Evolutionary conservation across 1,284 basidiomycete genomes (phyloP).

Genomic region (Heterobasidion irregulare): DNA sequence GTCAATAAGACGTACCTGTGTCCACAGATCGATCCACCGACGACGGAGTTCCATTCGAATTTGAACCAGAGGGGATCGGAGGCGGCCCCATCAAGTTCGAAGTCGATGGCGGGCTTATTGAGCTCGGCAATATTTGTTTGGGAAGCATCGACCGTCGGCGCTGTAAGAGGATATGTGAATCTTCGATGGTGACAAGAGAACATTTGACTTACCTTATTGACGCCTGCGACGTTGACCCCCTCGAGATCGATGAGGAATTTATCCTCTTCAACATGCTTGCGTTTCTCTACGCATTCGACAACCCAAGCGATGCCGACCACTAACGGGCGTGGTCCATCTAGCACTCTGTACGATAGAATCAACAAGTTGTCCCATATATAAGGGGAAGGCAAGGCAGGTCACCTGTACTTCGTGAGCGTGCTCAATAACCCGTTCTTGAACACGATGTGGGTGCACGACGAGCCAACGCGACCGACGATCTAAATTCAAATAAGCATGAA

Average conservation of each 20-base stretch:
- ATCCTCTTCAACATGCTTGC: constrained; percentile 55
- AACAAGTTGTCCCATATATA: not conserved
- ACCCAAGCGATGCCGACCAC: constrained; percentile 93
- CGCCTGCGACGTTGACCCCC: constrained; percentile 55
- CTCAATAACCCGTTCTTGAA: constrained; percentile 82
- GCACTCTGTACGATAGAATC: constrained; percentile 26
- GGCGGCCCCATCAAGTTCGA: constrained; percentile 1
- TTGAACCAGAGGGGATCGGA: constrained; percentile 1
- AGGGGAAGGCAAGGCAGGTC: constrained; percentile 1
- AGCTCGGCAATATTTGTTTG: constrained; percentile 29
- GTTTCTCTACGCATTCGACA: constrained; percentile 74
- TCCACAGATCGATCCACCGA: constrained; percentile 9
- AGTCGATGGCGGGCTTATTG: not conserved
- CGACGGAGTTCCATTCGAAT: constrained; percentile 7
- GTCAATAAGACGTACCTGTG: constrained; percentile 10
- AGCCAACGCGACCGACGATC: constrained; percentile 57
- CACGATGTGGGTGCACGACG: constrained; percentile 83
- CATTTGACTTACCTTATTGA: constrained; percentile 48
- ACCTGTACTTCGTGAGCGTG: constrained; percentile 73
- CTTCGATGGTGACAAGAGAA: not conserved
- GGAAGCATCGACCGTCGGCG: constrained; percentile 64
- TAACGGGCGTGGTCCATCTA: constrained; percentile 62
- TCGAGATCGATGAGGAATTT: constrained; percentile 65
- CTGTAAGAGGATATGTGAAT: constrained; percentile 20
- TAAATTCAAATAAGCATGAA: constrained; percentile 18